Conservation (phyloP, 2,329 filamentous ascomycete genomes). For the Mollisiaceae sp. region DNA sequence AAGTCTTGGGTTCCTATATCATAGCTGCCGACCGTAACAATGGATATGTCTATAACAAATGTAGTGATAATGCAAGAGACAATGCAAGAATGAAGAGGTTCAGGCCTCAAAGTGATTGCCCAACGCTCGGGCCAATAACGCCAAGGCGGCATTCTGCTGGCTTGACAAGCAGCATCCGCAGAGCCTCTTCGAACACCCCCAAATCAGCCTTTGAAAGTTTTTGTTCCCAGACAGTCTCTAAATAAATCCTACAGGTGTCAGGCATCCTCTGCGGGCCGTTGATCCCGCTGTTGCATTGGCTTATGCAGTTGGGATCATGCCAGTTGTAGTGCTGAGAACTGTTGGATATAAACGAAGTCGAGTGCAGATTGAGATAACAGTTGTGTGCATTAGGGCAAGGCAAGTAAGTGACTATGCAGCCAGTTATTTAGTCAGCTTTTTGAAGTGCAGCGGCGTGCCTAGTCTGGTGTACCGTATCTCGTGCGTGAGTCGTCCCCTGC, state of each 20-base stretch:
- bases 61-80: constrained; percentile 2
- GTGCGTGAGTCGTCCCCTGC: constrained; percentile 23
- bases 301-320: constrained; percentile 24
- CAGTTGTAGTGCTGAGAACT: neutral
- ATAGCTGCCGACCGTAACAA: neutral
- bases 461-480: constrained; percentile 14
- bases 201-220: constrained; percentile 4
- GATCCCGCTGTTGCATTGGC: constrained; percentile 29
- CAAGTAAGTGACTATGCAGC: constrained; percentile 18
- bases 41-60: neutral
- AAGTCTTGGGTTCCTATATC: neutral
- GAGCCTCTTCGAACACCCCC: constrained; percentile 25
- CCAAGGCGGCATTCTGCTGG: constrained; percentile 12
- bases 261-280: constrained; percentile 30
- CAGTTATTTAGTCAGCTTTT: constrained; percentile 15
- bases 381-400: constrained; percentile 13
- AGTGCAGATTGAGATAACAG: constrained; percentile 15
- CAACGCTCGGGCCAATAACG: constrained; percentile 13
- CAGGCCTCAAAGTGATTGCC: constrained; percentile 5
- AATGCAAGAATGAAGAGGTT: neutral
- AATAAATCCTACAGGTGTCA: constrained; percentile 19
- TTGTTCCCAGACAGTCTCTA: constrained; percentile 1
- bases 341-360: constrained; percentile 3
- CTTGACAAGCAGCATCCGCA: constrained; percentile 17
- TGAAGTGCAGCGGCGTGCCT: constrained; percentile 8